Evolutionary conservation across 2,329 filamentous ascomycete genomes (phyloP).

Genomic region (Penicillium oxalicum): DNA sequence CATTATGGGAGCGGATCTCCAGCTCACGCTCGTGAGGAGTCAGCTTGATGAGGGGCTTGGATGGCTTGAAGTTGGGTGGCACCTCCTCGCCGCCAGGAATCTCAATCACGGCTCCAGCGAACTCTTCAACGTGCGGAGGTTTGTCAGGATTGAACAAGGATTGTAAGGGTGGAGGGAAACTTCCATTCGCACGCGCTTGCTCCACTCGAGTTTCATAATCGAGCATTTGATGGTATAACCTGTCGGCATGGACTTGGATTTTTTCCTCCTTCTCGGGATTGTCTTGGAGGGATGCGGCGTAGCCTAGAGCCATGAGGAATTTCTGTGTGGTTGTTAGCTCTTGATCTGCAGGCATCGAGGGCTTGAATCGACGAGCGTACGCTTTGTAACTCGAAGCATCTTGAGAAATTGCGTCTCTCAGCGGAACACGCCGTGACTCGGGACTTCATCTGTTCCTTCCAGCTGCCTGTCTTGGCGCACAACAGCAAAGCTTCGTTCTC

Average conservation of each 20-base stretch:
- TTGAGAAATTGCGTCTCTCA: constrained; percentile 71
- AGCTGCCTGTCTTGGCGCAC: constrained; percentile 71
- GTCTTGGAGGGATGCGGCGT: constrained; percentile 63
- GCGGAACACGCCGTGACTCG: constrained; percentile 70
- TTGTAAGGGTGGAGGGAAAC: constrained; percentile 39
- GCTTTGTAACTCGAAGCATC: constrained; percentile 84
- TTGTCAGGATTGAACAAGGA: constrained; percentile 41
- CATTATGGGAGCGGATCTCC: constrained; percentile 36
- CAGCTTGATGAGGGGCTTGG: constrained; percentile 37
- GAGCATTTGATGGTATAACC: constrained; percentile 80
- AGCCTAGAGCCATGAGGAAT: constrained; percentile 85
- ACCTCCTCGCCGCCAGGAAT: constrained; percentile 34
- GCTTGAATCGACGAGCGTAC: constrained; percentile 42
- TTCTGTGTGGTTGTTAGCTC: constrained; percentile 47
- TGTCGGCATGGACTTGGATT: constrained; percentile 94
- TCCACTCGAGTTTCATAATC: constrained; percentile 71
- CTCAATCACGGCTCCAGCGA: constrained; percentile 21
- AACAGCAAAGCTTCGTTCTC: constrained; percentile 77
- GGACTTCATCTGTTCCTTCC: constrained; percentile 50
- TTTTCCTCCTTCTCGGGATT: constrained; percentile 68
- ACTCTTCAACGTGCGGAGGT: constrained; percentile 9
- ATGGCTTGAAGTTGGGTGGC: constrained; percentile 31
- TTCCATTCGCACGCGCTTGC: constrained; percentile 44
- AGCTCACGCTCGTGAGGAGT: constrained; percentile 44
- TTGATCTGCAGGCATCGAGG: background rate